phyloP scores from a whole-genome alignment of 2,329 filamentous ascomycete genomes.

The Aaosphaeria arxii region DNA sequence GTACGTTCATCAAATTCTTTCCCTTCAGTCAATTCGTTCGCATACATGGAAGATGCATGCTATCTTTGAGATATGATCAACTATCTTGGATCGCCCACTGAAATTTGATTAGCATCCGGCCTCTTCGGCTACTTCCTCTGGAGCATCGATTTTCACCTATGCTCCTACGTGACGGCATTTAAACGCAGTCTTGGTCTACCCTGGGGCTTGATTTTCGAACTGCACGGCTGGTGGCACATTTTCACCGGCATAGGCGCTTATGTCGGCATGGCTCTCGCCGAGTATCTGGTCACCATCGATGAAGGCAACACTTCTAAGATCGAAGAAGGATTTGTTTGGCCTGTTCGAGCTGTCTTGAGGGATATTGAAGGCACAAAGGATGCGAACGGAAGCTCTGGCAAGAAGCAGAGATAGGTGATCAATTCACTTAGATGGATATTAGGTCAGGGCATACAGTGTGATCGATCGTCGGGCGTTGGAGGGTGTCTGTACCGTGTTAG shows the following conservation, averaged over 20 bases:
- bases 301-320: conserved; percentile 20
- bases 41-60: too few species aligned
- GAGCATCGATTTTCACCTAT: conserved; percentile 57
- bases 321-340: conserved; percentile 37
- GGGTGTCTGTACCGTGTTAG: too few species aligned
- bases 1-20: conserved; percentile 10
- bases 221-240: conserved; percentile 65
- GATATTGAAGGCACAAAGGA: conserved; percentile 18
- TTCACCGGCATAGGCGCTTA: conserved; percentile 56
- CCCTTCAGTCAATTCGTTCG: neutral
- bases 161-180: conserved; percentile 45
- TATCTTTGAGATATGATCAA: too few species aligned
- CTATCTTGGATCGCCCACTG: too few species aligned
- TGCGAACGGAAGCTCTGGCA: neutral
- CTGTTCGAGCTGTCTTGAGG: conserved; percentile 26
- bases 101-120: conserved; percentile 17
- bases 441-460: too few species aligned
- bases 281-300: conserved; percentile 34
- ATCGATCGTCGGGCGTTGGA: too few species aligned
- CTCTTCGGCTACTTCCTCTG: conserved; percentile 55
- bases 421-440: too few species aligned
- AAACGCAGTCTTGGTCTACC: conserved; percentile 52
- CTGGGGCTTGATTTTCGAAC: conserved; percentile 55
- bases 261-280: conserved; percentile 35
- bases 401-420: neutral